A percentile compares a stretch with the other conserved stretches of the same genome.
phyloP scores from a whole-genome alignment of 2,329 filamentous ascomycete genomes.

The Penicillium griseofulvum region DNA sequence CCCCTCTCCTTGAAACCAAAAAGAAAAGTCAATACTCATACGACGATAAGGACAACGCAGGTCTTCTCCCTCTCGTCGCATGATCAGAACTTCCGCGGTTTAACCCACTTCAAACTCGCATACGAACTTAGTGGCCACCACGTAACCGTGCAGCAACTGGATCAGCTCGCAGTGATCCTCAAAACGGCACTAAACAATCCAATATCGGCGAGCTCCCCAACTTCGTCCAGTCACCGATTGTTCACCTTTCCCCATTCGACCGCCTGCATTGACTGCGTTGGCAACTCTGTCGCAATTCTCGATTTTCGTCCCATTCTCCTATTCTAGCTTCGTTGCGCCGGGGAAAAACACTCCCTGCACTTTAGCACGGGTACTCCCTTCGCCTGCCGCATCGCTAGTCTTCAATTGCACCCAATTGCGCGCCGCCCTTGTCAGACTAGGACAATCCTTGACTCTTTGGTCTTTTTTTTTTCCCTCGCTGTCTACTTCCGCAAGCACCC shows the following conservation, averaged over 20 bases:
- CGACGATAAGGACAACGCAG: constrained; percentile 17
- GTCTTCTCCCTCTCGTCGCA: constrained; percentile 25
- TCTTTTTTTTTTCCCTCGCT: constrained; percentile 10
- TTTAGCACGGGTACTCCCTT: constrained; percentile 26
- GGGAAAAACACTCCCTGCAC: constrained; percentile 17
- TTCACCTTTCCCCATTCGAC: constrained; percentile 35
- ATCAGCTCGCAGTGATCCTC: constrained; percentile 25
- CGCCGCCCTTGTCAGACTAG: constrained; percentile 1
- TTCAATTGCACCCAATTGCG: constrained; percentile 19
- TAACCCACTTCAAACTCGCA: constrained; percentile 24
- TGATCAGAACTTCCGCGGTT: constrained; percentile 27
- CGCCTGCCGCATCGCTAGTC: constrained; percentile 20
- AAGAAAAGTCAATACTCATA: constrained; percentile 6
- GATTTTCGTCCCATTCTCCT: constrained; percentile 27
- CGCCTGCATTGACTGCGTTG: constrained; percentile 37
- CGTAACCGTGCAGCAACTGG: constrained; percentile 37
- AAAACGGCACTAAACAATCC: constrained; percentile 27
- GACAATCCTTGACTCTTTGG: constrained; percentile 11
- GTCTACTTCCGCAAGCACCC: constrained; percentile 19
- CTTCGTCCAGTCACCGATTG: constrained; percentile 32
- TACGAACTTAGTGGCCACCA: constrained; percentile 31
- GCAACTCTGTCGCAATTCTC: constrained; percentile 33
- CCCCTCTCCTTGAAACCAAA: constrained; percentile 1
- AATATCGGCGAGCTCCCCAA: constrained; percentile 25
- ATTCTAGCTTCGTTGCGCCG: constrained; percentile 16